Base-by-base conservation (phyloP, 768 basidiomycete species). In the Amanita inopinata region DNA sequence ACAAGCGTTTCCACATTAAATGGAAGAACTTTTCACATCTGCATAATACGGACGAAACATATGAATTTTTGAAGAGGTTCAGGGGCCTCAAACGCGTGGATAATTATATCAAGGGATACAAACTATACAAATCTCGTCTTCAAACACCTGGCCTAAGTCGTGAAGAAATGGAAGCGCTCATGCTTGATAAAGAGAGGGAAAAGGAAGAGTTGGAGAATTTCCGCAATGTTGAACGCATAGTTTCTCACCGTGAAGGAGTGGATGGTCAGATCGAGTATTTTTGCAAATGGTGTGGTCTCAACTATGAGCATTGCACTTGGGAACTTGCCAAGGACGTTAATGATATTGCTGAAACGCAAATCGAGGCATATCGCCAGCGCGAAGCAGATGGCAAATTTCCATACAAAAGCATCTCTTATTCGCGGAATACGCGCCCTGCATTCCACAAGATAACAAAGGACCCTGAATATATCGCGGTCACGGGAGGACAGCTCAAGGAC, bases 21-120 rank as follows among this genome's bases (percentile, higher is more conserved):
- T 99, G 96, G 96, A 97, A 98, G 63, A 81, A 80, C 53, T 98
- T 92, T 62, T 96, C 92, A 7, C 94, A 98, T 59, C 73, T 98
- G 11, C 96, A 98, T 69, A 97, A 99, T 57, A 99, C 96, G n/a
- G 94, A 98, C 58, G 96, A 99, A 63, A 83, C 83, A 11, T 96
- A 97, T 67, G 83, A 91, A 56, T 97, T 94, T 62, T 68, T 98
- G 46, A 97, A 94, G 61, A 78, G 85, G 18, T 98, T 85, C 75
- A 87, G 82, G 58, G 96, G 96, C 19, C 71, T 96, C 52, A 98
- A 98, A 62, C 87, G 92, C 38, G 89, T 99, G 49, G 96, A 98
- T 65, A 98, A 99, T 63, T 99, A 98, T 63, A 96, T 99, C 75
- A 94, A 93, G 58, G 75, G 77, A 24, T 87, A 84, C 65, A 87